Conservation (phyloP, 371 early-diverging fungal genomes). For the Ordospora pajunii region DNA sequence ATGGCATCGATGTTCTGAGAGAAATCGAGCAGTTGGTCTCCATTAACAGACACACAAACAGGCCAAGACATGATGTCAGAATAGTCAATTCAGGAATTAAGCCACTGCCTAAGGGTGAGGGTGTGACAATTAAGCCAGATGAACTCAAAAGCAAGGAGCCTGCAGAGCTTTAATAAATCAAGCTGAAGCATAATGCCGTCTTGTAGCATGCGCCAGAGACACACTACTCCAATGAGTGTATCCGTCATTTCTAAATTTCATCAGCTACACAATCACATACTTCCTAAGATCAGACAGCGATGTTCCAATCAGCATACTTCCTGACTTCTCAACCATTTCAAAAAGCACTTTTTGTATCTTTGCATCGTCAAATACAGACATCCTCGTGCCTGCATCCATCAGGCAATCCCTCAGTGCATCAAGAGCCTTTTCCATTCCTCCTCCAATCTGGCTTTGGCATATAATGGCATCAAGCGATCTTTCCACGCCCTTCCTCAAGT, state of each 20-base stretch:
- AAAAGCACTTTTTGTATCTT: slow-evolving; percentile 19
- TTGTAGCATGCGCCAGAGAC: too few species aligned
- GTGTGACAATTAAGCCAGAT: too few species aligned
- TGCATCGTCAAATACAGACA: background rate
- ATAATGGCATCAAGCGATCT: background rate
- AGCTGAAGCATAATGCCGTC: background rate
- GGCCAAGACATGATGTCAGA: slow-evolving; percentile 61
- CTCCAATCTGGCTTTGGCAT: background rate
- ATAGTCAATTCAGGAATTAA: background rate
- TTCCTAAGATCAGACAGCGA: background rate
- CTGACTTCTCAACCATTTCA: slow-evolving; percentile 4
- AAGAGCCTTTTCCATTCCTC: background rate
- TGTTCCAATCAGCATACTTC: background rate
- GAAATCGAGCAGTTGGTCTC: slow-evolving; percentile 66
- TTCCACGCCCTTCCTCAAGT: background rate
- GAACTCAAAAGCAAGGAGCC: too few species aligned
- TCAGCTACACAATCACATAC: background rate
- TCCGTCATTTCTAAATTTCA: background rate
- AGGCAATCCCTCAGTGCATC: background rate
- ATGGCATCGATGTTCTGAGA: slow-evolving; percentile 73
- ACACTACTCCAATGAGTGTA: too few species aligned
- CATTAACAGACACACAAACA: slow-evolving; percentile 64
- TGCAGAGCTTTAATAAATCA: background rate
- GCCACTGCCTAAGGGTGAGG: too few species aligned
- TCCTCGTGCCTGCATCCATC: background rate